Evolutionary conservation across 305 asterid genomes (phyloP).

Genomic region (Fraxinus paxiana): DNA sequence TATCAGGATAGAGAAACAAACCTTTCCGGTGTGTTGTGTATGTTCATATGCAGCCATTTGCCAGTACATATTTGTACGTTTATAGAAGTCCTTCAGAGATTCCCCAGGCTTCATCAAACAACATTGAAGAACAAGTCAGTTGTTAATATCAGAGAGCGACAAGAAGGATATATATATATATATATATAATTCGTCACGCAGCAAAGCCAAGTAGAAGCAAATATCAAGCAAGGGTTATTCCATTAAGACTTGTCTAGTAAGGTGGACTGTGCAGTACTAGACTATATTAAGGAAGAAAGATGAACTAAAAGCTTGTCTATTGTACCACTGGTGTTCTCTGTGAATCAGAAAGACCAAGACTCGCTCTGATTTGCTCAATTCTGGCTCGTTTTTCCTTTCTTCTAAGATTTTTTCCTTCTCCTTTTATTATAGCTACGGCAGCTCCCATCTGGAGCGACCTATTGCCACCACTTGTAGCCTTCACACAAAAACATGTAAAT

Average conservation of each 20-base stretch:
- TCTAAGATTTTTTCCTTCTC: constrained; percentile 70
- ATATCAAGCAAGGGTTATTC: neutral
- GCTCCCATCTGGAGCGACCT: constrained; percentile 59
- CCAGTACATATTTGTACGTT: constrained; percentile 94
- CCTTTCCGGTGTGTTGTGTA: constrained; percentile 98
- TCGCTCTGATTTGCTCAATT: constrained; percentile 91
- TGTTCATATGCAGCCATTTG: constrained; percentile 98
- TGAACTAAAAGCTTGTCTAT: neutral
- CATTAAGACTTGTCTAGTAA: neutral
- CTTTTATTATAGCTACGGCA: constrained; percentile 83
- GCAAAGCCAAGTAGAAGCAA: neutral
- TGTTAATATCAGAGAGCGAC: neutral
- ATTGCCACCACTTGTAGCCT: constrained; percentile 46
- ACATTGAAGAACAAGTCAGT: constrained; percentile 21
- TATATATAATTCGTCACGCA: neutral
- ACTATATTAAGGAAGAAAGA: neutral
- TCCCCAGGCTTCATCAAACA: constrained; percentile 69
- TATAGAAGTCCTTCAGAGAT: constrained; percentile 78
- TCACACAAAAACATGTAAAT: constrained; percentile 20
- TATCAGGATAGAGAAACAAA: constrained; percentile 30
- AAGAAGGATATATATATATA: neutral
- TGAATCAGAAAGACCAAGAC: constrained; percentile 94
- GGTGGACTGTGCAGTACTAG: neutral
- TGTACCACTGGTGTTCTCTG: constrained; percentile 89
- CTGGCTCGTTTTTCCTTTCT: constrained; percentile 85